These are phyloP conservation scores for Phycomyces nitens DNA, from an alignment of 192 early-diverging fungal species.

Conservation along the genomic window DNA sequence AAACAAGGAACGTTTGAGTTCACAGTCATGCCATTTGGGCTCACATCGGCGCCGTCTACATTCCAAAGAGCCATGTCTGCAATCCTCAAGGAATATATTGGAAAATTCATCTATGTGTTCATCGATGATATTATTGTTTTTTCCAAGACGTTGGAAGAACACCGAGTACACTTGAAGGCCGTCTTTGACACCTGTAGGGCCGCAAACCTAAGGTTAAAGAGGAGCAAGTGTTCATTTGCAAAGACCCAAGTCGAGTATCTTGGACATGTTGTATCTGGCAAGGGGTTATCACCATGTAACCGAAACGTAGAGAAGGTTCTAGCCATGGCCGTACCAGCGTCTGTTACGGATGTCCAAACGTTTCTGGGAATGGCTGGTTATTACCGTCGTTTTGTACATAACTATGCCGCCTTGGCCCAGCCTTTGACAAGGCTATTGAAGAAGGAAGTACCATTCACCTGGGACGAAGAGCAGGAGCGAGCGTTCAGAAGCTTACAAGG, in stretches of 20 bases:
- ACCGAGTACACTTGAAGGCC: conserved; percentile 16
- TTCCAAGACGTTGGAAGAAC: conserved; percentile 27
- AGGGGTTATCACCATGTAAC: conserved; percentile 19
- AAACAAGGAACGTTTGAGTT: conserved; percentile 46
- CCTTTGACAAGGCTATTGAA: conserved; percentile 29
- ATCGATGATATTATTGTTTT: conserved; percentile 43
- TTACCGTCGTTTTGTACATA: conserved; percentile 35
- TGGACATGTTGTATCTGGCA: conserved; percentile 22
- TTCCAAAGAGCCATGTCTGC: conserved; percentile 50
- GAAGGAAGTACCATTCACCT: conserved; percentile 30
- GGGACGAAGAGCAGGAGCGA: conserved; percentile 1
- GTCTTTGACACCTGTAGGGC: conserved; percentile 20
- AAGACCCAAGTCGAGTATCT: conserved; percentile 31
- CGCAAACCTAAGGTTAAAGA: conserved; percentile 16
- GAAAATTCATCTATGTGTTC: conserved; percentile 29
- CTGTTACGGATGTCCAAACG: conserved; percentile 12
- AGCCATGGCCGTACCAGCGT: conserved; percentile 13
- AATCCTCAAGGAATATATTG: conserved; percentile 32
- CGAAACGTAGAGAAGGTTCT: conserved; percentile 23
- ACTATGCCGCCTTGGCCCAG: conserved; percentile 29
- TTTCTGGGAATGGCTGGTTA: conserved; percentile 40
- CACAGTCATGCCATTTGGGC: conserved; percentile 57
- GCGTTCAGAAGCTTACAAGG: conserved; percentile 1
- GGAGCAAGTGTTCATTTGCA: conserved; percentile 30
- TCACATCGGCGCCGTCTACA: conserved; percentile 55